A percentile compares a stretch with the other conserved stretches of the same genome.
These are phyloP conservation scores for Euphrasia confusa DNA, from an alignment of 257 asterid genomes.

Conservation along the genomic window DNA sequence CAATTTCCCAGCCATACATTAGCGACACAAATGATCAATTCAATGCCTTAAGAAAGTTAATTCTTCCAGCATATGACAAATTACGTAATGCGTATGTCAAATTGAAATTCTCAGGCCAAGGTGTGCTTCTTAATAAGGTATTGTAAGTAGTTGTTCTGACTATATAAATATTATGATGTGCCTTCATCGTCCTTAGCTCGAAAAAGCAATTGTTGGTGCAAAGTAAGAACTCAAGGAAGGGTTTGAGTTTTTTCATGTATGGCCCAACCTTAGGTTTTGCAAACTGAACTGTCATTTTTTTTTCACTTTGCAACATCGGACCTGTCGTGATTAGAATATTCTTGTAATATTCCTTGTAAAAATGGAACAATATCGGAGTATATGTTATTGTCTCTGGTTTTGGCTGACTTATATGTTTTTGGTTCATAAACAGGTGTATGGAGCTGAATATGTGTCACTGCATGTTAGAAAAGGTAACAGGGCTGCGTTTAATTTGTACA, in stretches of 20 bases:
- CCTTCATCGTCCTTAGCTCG: not conserved
- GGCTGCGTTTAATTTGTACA: conserved; percentile 90
- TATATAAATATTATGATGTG: not conserved
- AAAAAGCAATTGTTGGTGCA: no score
- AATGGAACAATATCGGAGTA: not conserved
- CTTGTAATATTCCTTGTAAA: no score
- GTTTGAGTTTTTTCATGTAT: no score
- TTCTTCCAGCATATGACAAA: not conserved
- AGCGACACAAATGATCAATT: no score
- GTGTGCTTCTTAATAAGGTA: not conserved
- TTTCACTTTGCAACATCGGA: no score
- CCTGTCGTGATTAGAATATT: no score
- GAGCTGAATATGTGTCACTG: conserved; percentile 89
- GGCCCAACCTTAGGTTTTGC: no score
- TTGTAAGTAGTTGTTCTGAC: not conserved
- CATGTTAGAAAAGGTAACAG: conserved; percentile 92
- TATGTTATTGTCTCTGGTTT: conserved; percentile 5
- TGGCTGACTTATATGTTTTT: conserved; percentile 12
- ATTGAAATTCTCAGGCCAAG: not conserved
- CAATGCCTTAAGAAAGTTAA: no score
- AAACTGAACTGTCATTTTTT: no score
- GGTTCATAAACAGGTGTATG: conserved; percentile 57
- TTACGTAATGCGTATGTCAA: not conserved
- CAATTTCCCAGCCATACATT: no score
- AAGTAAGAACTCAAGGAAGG: no score